Base-by-base conservation (phyloP, 768 basidiomycete species). In the Coprinopsis cinerea region DNA sequence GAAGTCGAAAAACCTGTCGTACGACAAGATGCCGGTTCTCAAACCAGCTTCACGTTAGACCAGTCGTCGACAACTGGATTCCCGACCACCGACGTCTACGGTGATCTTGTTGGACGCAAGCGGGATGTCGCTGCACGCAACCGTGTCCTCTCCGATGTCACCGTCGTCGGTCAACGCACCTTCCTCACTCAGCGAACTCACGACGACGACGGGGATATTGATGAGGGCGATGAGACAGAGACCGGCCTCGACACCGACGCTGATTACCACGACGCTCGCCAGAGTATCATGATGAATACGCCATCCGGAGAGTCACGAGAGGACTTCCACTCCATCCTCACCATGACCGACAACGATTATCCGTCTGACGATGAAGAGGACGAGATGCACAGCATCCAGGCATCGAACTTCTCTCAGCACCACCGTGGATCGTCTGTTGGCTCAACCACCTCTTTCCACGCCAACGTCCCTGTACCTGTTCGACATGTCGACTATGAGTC, bases 231-330 rank as follows among this genome's bases (percentile, higher is more conserved):
- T 5, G 55, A 62, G 28, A 84, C 83, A 0, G 86, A 82, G 36
- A 75, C 76, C 1, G 85, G 82, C 44, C 78, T 79, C 0, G 85
- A 85, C 51, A 81, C 81, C 0, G 87, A 88, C 49, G 87, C 83
- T 15, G 81, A 90, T 51, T 92, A 88, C 57, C 73, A 83, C 1
- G 92, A 94, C 62, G 93, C 92, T 1, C 71, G 82, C 39, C 82
- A 84, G 61, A 90, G 74, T 54, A 69, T 75, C 53, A 81, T 78
- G 56, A 74, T 79, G 64, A 82, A 82, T 1, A 86, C 89, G 2
- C 71, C 74, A 2, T 81, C 79, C 4, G 59, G 57, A 2, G 77
- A 77, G 51, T 85, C 85, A 44, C 68, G 67, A 25, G 81, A 86
- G 28, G 85, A 88, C 57, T 88, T 88, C 77, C 81, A 90, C 61